Conservation (phyloP, 164 flowering plant species). For the Stephania cephalantha region DNA sequence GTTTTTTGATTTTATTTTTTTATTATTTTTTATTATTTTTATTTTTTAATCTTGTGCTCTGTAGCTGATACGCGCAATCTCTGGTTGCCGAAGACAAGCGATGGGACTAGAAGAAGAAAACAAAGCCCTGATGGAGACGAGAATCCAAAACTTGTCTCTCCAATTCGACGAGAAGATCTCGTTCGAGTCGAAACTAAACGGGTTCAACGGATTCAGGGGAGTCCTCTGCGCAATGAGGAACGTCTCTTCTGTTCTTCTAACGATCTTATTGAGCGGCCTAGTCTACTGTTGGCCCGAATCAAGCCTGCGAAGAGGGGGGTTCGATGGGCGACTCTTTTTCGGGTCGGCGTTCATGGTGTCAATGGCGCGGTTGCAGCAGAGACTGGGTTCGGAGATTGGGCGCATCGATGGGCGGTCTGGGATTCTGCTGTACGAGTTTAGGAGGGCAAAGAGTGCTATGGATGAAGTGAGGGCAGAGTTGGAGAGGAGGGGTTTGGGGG, state of each 20-base stretch:
- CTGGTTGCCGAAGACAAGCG: conserved; percentile 67
- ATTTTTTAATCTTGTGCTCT: background rate
- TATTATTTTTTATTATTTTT: too few species aligned
- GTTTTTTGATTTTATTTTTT: background rate
- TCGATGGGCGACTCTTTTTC: conserved; percentile 57
- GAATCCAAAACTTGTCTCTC: conserved; percentile 53
- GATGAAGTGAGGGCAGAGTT: conserved; percentile 68
- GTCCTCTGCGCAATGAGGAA: conserved; percentile 88
- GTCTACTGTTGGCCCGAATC: conserved; percentile 70
- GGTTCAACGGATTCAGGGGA: conserved; percentile 80
- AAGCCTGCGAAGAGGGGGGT: conserved; percentile 21
- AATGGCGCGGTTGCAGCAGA: conserved; percentile 60
- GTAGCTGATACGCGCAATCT: conserved; percentile 67
- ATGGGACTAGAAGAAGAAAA: conserved; percentile 82
- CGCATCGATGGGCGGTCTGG: conserved; percentile 46
- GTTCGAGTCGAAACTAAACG: conserved; percentile 65
- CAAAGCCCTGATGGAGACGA: conserved; percentile 61
- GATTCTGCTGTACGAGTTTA: conserved; percentile 58
- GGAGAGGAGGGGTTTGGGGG: conserved; percentile 23
- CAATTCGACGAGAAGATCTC: conserved; percentile 52
- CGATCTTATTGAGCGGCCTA: conserved; percentile 66
- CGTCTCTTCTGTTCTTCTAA: conserved; percentile 64
- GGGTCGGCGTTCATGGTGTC: conserved; percentile 71
- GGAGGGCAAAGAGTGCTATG: conserved; percentile 51
- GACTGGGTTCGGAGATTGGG: conserved; percentile 55